Evolutionary conservation across 768 basidiomycete species (phyloP).

Genomic region (Macrocybe gigantea): DNA sequence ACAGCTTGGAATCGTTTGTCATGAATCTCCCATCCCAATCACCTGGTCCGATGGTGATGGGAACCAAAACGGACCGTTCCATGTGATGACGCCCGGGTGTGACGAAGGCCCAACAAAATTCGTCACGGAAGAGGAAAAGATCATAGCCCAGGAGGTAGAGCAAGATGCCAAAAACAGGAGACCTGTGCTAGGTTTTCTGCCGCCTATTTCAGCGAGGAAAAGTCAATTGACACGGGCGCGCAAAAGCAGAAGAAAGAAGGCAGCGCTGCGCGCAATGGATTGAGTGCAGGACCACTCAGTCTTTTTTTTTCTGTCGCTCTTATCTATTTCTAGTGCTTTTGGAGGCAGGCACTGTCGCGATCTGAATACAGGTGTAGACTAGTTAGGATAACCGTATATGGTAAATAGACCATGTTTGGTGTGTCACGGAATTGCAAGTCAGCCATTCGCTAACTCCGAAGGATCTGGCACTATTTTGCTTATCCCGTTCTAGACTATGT

Average conservation of each 20-base stretch:
- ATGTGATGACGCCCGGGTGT: not conserved
- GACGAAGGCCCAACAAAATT: constrained; percentile 4
- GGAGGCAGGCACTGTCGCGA: not conserved
- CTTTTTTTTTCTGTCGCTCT: too few relatives aligned
- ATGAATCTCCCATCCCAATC: constrained; percentile 58
- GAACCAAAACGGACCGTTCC: constrained; percentile 11
- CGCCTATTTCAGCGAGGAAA: constrained; percentile 31
- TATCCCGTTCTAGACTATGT: too few relatives aligned
- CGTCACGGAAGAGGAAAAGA: constrained; percentile 19
- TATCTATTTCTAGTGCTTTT: not conserved
- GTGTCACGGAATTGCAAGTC: too few relatives aligned
- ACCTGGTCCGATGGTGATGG: constrained; percentile 34
- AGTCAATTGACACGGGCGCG: constrained; percentile 27
- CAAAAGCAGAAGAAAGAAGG: constrained; percentile 37
- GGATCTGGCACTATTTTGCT: too few relatives aligned
- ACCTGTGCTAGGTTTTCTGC: constrained; percentile 39
- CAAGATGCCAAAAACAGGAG: constrained; percentile 1
- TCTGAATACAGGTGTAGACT: too few relatives aligned
- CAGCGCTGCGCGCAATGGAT: constrained; percentile 30
- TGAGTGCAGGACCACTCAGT: too few relatives aligned
- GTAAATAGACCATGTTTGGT: too few relatives aligned
- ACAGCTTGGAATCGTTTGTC: constrained; percentile 60
- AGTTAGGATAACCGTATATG: too few relatives aligned
- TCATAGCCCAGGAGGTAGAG: constrained; percentile 23
- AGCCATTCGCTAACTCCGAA: too few relatives aligned